Evolutionary conservation across 1,284 basidiomycete species (phyloP).

Genomic region (Ceratobasidium sp.): DNA sequence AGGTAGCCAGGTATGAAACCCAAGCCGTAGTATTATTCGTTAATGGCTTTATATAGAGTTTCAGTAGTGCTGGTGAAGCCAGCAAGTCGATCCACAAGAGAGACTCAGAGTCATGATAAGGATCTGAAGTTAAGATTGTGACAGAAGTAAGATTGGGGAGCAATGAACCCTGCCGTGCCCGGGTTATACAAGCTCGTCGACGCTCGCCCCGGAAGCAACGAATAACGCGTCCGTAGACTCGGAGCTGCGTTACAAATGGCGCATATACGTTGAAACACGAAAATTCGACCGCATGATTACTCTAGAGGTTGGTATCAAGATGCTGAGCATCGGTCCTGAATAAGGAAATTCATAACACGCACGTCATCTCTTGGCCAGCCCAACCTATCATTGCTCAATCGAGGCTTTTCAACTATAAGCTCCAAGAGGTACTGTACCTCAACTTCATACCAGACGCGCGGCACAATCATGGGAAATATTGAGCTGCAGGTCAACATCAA

Average conservation of each 20-base stretch:
- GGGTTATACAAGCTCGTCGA: not conserved
- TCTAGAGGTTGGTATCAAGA: too few species aligned
- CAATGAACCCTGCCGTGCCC: not conserved
- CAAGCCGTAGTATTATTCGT: not conserved
- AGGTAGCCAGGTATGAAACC: slow-evolving; percentile 18
- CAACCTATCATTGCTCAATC: too few species aligned
- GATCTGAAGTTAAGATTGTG: slow-evolving; percentile 8
- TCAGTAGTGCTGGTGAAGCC: not conserved
- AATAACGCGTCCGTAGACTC: slow-evolving; percentile 23
- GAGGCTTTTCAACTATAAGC: not conserved
- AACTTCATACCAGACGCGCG: not conserved
- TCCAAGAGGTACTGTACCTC: not conserved
- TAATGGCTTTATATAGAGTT: not conserved
- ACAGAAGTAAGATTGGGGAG: slow-evolving; percentile 11
- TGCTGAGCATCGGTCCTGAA: too few species aligned
- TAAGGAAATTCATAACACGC: too few species aligned
- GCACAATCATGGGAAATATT: not conserved
- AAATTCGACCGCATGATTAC: not conserved
- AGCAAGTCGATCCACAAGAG: slow-evolving; percentile 30
- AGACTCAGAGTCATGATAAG: slow-evolving; percentile 19
- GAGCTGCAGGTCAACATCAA: not conserved
- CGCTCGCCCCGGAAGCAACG: slow-evolving; percentile 1
- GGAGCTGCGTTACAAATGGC: slow-evolving; percentile 19
- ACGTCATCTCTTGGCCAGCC: too few species aligned
- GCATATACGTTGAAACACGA: slow-evolving; percentile 33